phyloP scores from a whole-genome alignment of 768 basidiomycete species.

The Rhodotorula diobovata region DNA sequence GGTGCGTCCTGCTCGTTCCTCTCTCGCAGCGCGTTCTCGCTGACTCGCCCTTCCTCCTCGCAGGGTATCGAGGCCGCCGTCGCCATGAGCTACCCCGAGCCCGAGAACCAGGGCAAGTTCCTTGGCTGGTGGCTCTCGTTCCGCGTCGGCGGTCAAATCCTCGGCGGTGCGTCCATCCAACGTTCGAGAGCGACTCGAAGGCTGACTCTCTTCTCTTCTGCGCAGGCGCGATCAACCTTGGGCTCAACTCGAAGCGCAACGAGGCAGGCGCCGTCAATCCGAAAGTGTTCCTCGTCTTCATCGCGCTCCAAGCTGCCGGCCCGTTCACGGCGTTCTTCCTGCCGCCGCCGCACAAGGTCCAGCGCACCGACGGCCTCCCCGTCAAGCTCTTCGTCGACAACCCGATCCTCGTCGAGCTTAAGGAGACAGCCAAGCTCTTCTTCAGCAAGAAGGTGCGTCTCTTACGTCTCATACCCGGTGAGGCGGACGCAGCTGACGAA shows the following conservation, averaged over 20 bases:
- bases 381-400: constrained; percentile 21
- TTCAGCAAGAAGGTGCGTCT: constrained; percentile 13
- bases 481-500: neutral
- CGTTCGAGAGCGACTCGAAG: neutral
- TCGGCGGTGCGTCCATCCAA: constrained; percentile 14
- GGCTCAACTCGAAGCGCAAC: constrained; percentile 12
- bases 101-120: constrained; percentile 27
- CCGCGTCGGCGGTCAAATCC: constrained; percentile 24
- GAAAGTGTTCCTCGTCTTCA: constrained; percentile 25
- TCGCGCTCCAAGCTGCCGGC: constrained; percentile 14
- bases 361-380: constrained; percentile 23
- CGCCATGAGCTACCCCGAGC: constrained; percentile 38
- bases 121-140: constrained; percentile 33
- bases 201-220: neutral
- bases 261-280: constrained; percentile 16
- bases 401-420: constrained; percentile 10
- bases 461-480: too few relatives aligned
- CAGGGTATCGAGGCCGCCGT: constrained; percentile 29
- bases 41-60: neutral
- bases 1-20: neutral
- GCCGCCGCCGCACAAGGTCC: constrained; percentile 20
- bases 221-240: constrained; percentile 38
- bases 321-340: constrained; percentile 29
- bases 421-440: constrained; percentile 23
- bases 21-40: neutral